These are phyloP conservation scores for Colletotrichum sp. DNA, from an alignment of 2,329 filamentous ascomycete species.

Conservation along the genomic window DNA sequence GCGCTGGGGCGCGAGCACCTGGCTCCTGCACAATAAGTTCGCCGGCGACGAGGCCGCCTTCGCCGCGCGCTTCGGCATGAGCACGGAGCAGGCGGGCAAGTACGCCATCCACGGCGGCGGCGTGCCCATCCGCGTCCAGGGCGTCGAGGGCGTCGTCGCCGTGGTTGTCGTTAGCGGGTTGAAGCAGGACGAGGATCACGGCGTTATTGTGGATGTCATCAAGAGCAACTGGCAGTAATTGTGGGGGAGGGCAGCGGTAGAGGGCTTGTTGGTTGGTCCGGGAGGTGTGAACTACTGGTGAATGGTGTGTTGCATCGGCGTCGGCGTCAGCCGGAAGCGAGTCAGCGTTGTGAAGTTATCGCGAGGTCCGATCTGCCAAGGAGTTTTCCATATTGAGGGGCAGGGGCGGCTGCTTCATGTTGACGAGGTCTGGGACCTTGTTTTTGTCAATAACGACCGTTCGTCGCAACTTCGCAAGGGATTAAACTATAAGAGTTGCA, in stretches of 20 bases:
- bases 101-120: constrained; percentile 84
- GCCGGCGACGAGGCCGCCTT: constrained; percentile 68
- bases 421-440: background rate
- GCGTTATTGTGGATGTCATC: constrained; percentile 74
- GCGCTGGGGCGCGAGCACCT: constrained; percentile 72
- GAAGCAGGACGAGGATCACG: constrained; percentile 80
- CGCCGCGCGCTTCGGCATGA: constrained; percentile 68
- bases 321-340: background rate
- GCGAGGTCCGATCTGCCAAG: background rate
- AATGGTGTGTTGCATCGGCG: background rate
- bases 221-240: constrained; percentile 49
- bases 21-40: constrained; percentile 74
- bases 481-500: background rate
- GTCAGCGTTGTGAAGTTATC: background rate
- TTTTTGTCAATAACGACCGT: background rate
- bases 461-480: background rate
- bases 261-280: background rate
- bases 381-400: background rate
- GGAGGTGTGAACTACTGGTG: background rate
- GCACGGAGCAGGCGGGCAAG: constrained; percentile 56
- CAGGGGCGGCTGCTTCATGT: background rate
- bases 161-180: constrained; percentile 79
- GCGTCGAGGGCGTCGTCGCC: constrained; percentile 77
- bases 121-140: constrained; percentile 73
- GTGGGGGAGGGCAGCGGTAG: background rate